These are phyloP conservation scores for Penicillium longicatenatum DNA, from an alignment of 495 filamentous ascomycete genomes.

Conservation along the genomic window DNA sequence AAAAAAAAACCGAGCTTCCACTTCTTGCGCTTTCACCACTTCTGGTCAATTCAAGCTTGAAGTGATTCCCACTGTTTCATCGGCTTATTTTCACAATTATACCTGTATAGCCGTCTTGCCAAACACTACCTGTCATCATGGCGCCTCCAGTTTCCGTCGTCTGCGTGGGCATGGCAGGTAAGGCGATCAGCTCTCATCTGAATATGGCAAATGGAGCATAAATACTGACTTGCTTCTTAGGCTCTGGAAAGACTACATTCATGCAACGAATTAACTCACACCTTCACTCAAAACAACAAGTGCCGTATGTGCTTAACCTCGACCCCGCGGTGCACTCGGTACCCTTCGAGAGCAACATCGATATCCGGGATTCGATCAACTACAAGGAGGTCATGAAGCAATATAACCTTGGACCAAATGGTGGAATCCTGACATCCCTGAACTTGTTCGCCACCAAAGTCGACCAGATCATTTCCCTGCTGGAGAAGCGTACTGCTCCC, in stretches of 20 bases:
- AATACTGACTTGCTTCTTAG: conserved; percentile 37
- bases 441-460: conserved; percentile 98
- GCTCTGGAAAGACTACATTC: conserved; percentile 97
- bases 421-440: conserved; percentile 92
- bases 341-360: conserved; percentile 99
- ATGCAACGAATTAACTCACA: conserved; percentile 96
- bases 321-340: conserved; percentile 92
- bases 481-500: conserved; percentile 82
- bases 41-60: background rate
- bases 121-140: conserved; percentile 31
- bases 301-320: conserved; percentile 94
- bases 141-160: conserved; percentile 69
- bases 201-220: background rate
- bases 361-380: conserved; percentile 97
- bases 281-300: conserved; percentile 70
- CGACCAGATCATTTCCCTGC: conserved; percentile 84
- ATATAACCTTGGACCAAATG: conserved; percentile 97
- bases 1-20: conserved; percentile 26
- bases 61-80: background rate
- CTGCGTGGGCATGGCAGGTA: conserved; percentile 95
- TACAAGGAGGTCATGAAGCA: conserved; percentile 99
- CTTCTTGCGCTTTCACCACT: conserved; percentile 14
- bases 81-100: background rate
- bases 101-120: background rate
- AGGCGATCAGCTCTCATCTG: conserved; percentile 12